Evolutionary conservation across 495 filamentous ascomycete genomes (phyloP).

Genomic region (Aspergillus conjunctus): DNA sequence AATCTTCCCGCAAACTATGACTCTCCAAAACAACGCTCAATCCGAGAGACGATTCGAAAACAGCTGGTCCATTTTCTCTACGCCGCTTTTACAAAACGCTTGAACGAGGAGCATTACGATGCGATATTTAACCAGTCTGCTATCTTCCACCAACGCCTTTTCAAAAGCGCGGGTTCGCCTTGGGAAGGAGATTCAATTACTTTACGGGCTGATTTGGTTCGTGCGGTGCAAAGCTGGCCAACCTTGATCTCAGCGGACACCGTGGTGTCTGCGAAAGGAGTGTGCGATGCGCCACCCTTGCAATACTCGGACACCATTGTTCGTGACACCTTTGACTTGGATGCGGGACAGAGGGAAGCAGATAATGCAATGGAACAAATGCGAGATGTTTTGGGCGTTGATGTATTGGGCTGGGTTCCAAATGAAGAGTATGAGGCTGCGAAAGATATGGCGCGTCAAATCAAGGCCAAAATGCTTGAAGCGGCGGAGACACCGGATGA

Average conservation of each 20-base stretch:
- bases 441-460: constrained; percentile 19
- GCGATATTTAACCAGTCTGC: constrained; percentile 27
- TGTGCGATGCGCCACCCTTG: constrained; percentile 16
- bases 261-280: neutral
- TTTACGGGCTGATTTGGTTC: constrained; percentile 29
- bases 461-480: constrained; percentile 29
- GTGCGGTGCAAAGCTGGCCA: constrained; percentile 22
- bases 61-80: constrained; percentile 32
- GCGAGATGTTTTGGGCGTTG: constrained; percentile 22
- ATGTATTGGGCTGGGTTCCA: constrained; percentile 30
- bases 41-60: constrained; percentile 22
- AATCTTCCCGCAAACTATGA: constrained; percentile 25
- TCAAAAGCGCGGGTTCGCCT: constrained; percentile 25
- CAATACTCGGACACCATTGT: constrained; percentile 20
- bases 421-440: constrained; percentile 27
- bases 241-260: neutral
- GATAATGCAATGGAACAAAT: constrained; percentile 29
- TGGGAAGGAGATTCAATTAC: constrained; percentile 35
- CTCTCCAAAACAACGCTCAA: constrained; percentile 21
- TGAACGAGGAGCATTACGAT: constrained; percentile 31
- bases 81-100: constrained; percentile 24
- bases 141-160: constrained; percentile 31
- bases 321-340: constrained; percentile 24
- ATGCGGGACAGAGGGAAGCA: constrained; percentile 27
- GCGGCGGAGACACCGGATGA: constrained; percentile 23